Base-by-base conservation (phyloP, 2,329 filamentous ascomycete species). In the Claviceps sp. region DNA sequence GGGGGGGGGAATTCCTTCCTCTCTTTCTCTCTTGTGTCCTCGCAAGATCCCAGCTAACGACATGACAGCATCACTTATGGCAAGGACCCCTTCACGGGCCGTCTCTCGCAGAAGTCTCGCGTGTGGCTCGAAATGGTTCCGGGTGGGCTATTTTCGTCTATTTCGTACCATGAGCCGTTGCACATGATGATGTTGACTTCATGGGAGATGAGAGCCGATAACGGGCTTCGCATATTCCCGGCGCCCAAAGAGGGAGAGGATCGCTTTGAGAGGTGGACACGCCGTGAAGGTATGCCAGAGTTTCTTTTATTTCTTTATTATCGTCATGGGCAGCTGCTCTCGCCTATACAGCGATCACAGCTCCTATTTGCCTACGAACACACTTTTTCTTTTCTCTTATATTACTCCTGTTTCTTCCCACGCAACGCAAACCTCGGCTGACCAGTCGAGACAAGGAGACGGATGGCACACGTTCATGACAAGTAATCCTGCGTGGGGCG, bases 151-250 rank as follows among this genome's bases (percentile, higher is more conserved):
- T 66, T 74, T 50, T 72, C 72, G 8, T 73, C 72, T 5, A 70
- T 79, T 56, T 67, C 69, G 52, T 77, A 74, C 50, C 71, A 76
- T 50, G 57, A 62, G 4, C 62, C 68, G 5, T 69, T 69, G 1
- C 62, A 69, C 52, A 67, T 61, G 40, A 59, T 77, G 4, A 60
- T 77, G 5, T 50, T 75, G 34, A 71, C 73, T 4, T 71, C 71
- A 6, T 60, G 66, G 1, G 59, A 62, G 16, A 64, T 67, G 2
- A 62, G 58, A 13, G 54, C 56, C 43, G 62, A 53, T 16, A 65
- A 56, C 20, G 64, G 68, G 3, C 45, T 74, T 9, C 67, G 62
- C 54, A 59, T 67, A 17, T 72, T 74, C 56, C 64, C 65, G 2
- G 69, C 71, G 16, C 59, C 58, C 6, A 52, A 55, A 1, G 55